Evolutionary conservation across 2,329 filamentous ascomycete species (phyloP), one percentile per base, ranked within the genome.

Genomic region (Colletotrichum graminicola): DNA sequence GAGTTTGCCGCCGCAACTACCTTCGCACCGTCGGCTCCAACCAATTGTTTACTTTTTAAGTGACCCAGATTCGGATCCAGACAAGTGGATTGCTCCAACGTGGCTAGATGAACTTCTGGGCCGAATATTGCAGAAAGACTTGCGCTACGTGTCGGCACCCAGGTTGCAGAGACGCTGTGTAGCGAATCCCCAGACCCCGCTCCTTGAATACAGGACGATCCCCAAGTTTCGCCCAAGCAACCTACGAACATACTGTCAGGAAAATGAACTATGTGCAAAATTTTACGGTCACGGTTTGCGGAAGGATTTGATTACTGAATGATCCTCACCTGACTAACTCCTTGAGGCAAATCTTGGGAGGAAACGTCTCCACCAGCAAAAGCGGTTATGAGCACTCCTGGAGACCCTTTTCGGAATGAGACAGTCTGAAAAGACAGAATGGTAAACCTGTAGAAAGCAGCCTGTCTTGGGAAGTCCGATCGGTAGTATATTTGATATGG

Each of bases 321-420:
- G 4, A 12, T 47, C 11, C n/a, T 23, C 45, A 5, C 10, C 45
- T n/a, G 21, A 23, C 45, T 23, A 10, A 12, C 11, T 21, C 21
- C 8, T 47, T 12, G n/a, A 47, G 45, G 45, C 10, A n/a, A 23
- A n/a, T 47, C 21, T n/a, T 5, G n/a, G 45, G 4, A 5, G 10
- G 21, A 47, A 23, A 21, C 8, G 4, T n/a, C 8, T 18, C 21
- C 7, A 45, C 8, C 43, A n/a, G 41, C 41, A 45, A 11, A n/a
- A 45, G n/a, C 21, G 7, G 12, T n/a, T 21, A 6, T 11, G 2
- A 8, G 4, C 43, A 10, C 3, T 45, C 18, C 2, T 18, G 21
- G 2, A 10, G 21, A 7, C 8, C 2, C 11, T n/a, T 10, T 0
- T 11, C 43, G 8, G 4, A 45, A n/a, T 1, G 8, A 2, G 11